Base-by-base conservation (phyloP, 768 basidiomycete genomes). In the Tricholoma flavovirens region DNA sequence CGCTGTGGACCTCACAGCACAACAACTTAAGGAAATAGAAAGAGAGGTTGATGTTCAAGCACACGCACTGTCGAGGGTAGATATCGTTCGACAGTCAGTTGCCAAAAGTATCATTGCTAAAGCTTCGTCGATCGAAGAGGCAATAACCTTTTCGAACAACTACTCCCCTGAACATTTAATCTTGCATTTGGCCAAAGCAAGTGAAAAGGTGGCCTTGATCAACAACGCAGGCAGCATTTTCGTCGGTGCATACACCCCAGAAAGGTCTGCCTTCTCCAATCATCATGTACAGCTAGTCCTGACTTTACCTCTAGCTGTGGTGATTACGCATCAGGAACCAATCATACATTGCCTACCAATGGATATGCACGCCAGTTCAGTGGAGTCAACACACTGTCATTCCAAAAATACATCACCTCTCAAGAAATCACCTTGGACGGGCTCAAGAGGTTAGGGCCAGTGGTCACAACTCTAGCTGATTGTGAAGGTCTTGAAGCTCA, bases 101-200 rank as follows among this genome's bases (percentile, higher is more conserved):
- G 72, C 84, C 50, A 94, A 93, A 76, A 94, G 91, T 68, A 78
- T 98, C 63, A 97, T 96, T 62, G 89, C 98, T 60, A 83, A 84
- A 64, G 78, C 82, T 19, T 62, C 73, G 19, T 79, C 79, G 6
- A 72, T 88, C 2, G 80, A 87, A 33, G 86, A 94, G 66, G 97
- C 92, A 8, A 75, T 98, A 53, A 72, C 68, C 7, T 98, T 98
- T 75, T 93, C 90, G 43, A 98, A 99, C 70, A 94, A 95, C 65
- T 99, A 99, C 66, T 96, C 97, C 5, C 97, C 97, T 0, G 97
- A 99, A 68, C 97, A 99, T 75, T 78, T 99, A 57, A 97, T 99
- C 64, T 71, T 99, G 54, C 94, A 98, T 70, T 68, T 98, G 54
- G 78, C 84, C 58, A 74, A 88, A 36, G 90, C 95, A 0, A 72